Evolutionary conservation across 257 asterid genomes (phyloP).

Genomic region (Dorcoceras hygrometricum): DNA sequence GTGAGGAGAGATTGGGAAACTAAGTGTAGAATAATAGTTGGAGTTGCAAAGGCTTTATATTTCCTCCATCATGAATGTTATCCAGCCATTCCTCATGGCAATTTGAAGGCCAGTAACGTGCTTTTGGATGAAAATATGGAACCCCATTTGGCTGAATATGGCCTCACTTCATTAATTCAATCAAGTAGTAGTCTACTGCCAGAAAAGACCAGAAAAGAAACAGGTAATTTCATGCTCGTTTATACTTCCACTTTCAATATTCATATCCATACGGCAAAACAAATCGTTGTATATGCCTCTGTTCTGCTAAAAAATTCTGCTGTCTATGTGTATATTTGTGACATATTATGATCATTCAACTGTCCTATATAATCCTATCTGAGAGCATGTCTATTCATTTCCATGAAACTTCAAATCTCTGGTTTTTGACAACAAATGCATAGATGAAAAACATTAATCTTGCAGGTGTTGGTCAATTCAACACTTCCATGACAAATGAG

Average conservation of each 20-base stretch:
- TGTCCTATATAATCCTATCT: background rate
- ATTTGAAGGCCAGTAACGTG: conserved; percentile 57
- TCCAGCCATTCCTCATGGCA: conserved; percentile 87
- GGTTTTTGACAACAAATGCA: background rate
- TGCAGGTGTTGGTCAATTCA: conserved; percentile 67
- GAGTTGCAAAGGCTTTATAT: conserved; percentile 67
- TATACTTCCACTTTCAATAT: background rate
- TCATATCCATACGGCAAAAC: background rate
- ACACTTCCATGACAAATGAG: conserved; percentile 46
- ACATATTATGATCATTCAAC: background rate
- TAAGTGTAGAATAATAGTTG: conserved; percentile 54
- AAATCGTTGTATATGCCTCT: background rate
- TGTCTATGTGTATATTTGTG: background rate
- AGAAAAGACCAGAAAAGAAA: conserved; percentile 34
- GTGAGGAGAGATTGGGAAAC: conserved; percentile 58
- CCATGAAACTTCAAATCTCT: background rate
- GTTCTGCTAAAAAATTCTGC: background rate
- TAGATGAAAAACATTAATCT: conserved; percentile 2
- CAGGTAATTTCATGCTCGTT: conserved; percentile 48
- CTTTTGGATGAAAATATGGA: conserved; percentile 85
- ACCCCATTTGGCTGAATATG: conserved; percentile 75
- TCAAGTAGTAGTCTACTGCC: conserved; percentile 24
- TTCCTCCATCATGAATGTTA: conserved; percentile 78
- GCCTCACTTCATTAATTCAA: conserved; percentile 49
- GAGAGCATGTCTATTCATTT: background rate